Conservation (phyloP, 2,329 filamentous ascomycete species). For the Piedraia hortae region DNA sequence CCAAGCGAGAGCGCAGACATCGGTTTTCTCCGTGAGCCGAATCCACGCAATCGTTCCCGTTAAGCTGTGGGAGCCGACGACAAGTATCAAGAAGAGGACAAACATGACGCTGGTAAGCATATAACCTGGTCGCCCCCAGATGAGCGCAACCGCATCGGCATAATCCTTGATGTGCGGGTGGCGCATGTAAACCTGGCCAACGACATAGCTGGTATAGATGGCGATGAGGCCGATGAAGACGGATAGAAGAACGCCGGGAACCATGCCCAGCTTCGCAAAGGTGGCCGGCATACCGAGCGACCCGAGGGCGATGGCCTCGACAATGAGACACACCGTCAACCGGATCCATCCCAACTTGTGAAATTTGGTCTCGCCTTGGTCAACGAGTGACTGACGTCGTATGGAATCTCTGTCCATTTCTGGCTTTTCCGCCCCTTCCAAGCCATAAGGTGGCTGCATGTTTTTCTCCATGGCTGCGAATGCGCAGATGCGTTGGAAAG, state of each 20-base stretch:
- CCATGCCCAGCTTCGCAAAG: slow-evolving; percentile 26
- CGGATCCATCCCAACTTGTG: slow-evolving; percentile 2
- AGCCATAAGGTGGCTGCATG: neutral
- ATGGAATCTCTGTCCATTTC: neutral
- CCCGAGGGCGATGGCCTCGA: slow-evolving; percentile 30
- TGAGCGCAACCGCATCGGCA: slow-evolving; percentile 17
- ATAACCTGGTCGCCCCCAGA: slow-evolving; percentile 18
- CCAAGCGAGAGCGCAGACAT: slow-evolving; percentile 17
- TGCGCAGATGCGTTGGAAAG: neutral
- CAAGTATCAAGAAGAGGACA: slow-evolving; percentile 14
- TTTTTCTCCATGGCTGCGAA: neutral
- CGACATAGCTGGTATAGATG: slow-evolving; percentile 33
- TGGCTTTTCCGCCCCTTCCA: neutral
- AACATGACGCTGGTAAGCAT: slow-evolving; percentile 18
- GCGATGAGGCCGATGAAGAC: slow-evolving; percentile 27
- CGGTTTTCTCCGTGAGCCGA: slow-evolving; percentile 13
- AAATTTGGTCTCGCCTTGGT: slow-evolving; percentile 2
- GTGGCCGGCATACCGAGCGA: slow-evolving; percentile 29
- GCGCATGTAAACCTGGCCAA: slow-evolving; percentile 30
- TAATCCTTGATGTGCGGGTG: slow-evolving; percentile 20
- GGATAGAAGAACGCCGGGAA: slow-evolving; percentile 28
- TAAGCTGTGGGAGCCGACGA: slow-evolving; percentile 18
- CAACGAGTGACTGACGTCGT: slow-evolving; percentile 1
- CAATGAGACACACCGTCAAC: slow-evolving; percentile 14
- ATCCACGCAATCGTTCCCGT: slow-evolving; percentile 21